Conservation (phyloP, 2,329 filamentous ascomycete species). For the Westerdykella aurantiaca region DNA sequence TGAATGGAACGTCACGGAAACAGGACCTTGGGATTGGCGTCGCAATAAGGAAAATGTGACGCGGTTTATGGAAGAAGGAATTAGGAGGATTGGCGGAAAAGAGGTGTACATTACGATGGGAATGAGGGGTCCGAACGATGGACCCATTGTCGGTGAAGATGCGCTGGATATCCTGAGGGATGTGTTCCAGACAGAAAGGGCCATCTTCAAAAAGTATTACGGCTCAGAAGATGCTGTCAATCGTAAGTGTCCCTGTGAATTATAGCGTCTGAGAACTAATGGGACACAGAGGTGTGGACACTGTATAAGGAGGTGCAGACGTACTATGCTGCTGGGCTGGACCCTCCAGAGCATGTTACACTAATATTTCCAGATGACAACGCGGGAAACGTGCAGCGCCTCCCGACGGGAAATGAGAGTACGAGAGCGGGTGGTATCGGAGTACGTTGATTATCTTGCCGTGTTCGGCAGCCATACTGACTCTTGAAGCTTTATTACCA, state of each 20-base stretch:
- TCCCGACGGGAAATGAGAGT: constrained; percentile 13
- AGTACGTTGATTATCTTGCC: no score
- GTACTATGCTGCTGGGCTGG: constrained; percentile 14
- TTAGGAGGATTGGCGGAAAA: constrained; percentile 4
- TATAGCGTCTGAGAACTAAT: neutral
- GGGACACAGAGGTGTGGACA: constrained; percentile 10
- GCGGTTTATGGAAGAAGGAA: constrained; percentile 11
- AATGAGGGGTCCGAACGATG: constrained; percentile 12
- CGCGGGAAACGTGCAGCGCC: constrained; percentile 12
- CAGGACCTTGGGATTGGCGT: constrained; percentile 12
- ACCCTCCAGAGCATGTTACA: constrained; percentile 13
- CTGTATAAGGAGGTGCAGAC: constrained; percentile 17
- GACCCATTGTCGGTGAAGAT: constrained; percentile 2
- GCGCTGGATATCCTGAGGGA: constrained; percentile 11
- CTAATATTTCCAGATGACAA: constrained; percentile 17
- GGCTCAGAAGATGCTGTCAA: constrained; percentile 8
- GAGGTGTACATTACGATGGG: constrained; percentile 13
- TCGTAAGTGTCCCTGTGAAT: constrained; percentile 3
- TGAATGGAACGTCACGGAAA: constrained; percentile 49
- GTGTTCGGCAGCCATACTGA: no score
- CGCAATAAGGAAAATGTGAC: constrained; percentile 11
- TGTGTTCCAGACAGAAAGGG: constrained; percentile 11
- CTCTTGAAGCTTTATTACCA: constrained; percentile 11
- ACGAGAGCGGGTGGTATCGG: constrained; percentile 8
- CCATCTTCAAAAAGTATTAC: constrained; percentile 7